Evolutionary conservation across 306 rosid genomes (phyloP), one percentile per base, ranked within the genome.

Genomic region (Cucumis cinereus): DNA sequence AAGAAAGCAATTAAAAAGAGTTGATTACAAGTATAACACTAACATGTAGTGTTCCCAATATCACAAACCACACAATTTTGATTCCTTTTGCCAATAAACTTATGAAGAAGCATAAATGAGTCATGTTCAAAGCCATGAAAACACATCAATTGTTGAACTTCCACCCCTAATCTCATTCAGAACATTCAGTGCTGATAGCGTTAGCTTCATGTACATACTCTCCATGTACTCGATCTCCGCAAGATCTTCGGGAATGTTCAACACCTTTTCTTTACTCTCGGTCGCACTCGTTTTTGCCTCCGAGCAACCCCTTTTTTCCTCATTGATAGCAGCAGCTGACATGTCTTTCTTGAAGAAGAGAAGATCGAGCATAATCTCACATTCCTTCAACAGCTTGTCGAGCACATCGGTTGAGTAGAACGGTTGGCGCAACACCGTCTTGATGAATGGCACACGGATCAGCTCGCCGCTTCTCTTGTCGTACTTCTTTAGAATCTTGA

Each of bases 401-500:
- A 93, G 85, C 78, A 90, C 90, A 49, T 93, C 97, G 14, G 85
- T 90, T 47, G 86, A 83, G 85, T 81, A 93, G 90, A 93, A 93
- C 11, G 98, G 98, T 59, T 93, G 89, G 80, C 83, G 86, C 83
- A 91, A 59, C 78, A 91, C 96, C 73, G 82, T 83, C 84, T 91
- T 93, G 83, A 93, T 88, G 67, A 88, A 90, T 66, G 97, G 90
- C 60, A 90, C 74, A 40, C 96, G 91, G 73, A 83, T 56, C 12
- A 88, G 85, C 71, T 88, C 92, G 66, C 97, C 96, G 10, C 90
- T 90, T 82, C 91, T 85, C 88, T 91, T 93, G 72, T 91, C 96
- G 56, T 93, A 91, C 79, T 93, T 93, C 88, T 93, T 93, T 71
- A 92, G 85, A 84, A 93, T 93, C 88, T 91, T 93, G 81, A 88